Conservation (phyloP, 192 early-diverging fungal genomes). For the Podila clonocystis region DNA sequence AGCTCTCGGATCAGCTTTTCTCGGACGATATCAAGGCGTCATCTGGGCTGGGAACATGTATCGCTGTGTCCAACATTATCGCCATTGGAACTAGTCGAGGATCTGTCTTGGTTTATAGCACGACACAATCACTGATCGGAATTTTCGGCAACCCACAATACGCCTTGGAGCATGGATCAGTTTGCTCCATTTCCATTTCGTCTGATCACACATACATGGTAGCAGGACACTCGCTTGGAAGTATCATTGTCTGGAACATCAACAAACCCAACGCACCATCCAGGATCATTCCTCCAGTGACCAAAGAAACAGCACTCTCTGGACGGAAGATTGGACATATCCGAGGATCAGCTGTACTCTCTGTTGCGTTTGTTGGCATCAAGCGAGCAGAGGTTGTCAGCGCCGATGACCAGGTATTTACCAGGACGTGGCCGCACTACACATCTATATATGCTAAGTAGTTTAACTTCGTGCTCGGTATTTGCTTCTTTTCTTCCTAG, state of each 20-base stretch:
- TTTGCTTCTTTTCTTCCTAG: conserved; percentile 14
- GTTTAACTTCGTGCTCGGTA: no score
- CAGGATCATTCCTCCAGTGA: conserved; percentile 62
- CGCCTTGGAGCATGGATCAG: conserved; percentile 63
- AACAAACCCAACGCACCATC: conserved; percentile 54
- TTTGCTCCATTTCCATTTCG: conserved; percentile 67
- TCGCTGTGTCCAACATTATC: conserved; percentile 62
- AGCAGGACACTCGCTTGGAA: conserved; percentile 62
- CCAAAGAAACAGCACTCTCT: conserved; percentile 51
- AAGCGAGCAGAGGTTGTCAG: conserved; percentile 65
- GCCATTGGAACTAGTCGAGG: conserved; percentile 69
- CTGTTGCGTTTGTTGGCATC: conserved; percentile 66
- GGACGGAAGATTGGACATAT: conserved; percentile 67
- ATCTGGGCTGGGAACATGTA: conserved; percentile 31
- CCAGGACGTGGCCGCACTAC: not conserved
- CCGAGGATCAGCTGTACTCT: conserved; percentile 62
- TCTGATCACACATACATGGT: conserved; percentile 65
- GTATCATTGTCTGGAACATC: conserved; percentile 68
- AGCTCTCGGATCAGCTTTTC: conserved; percentile 66
- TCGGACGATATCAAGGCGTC: conserved; percentile 52
- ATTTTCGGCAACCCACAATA: conserved; percentile 37
- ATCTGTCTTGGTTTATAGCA: conserved; percentile 64
- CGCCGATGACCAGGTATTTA: conserved; percentile 60
- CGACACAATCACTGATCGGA: conserved; percentile 55
- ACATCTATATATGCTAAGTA: not conserved